Conservation (phyloP, 1,139 yeast species). For the Casaregolazyma suthepensis region DNA sequence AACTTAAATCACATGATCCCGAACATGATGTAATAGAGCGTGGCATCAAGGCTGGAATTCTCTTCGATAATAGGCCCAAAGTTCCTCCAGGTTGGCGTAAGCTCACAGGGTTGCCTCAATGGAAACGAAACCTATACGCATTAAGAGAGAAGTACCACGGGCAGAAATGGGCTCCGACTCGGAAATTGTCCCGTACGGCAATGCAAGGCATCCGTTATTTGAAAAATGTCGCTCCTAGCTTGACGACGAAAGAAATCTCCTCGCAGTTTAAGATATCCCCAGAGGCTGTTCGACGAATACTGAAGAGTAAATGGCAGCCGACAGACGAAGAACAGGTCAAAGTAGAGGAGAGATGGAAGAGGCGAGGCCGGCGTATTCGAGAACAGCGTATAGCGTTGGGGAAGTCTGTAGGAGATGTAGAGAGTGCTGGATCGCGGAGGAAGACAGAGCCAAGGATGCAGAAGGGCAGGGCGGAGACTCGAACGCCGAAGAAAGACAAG, state of each 20-base stretch:
- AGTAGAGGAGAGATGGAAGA: constrained; percentile 45
- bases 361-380: constrained; percentile 37
- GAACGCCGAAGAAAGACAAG: not conserved
- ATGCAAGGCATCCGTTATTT: constrained; percentile 60
- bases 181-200: constrained; percentile 60
- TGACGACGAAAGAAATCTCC: constrained; percentile 57
- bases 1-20: constrained; percentile 2
- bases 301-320: constrained; percentile 75
- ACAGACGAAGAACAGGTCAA: constrained; percentile 43
- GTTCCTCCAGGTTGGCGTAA: constrained; percentile 43
- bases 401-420: not conserved
- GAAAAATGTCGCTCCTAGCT: constrained; percentile 48
- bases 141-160: constrained; percentile 53
- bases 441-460: not conserved
- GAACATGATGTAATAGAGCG: not conserved
- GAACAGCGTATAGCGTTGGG: constrained; percentile 9
- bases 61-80: constrained; percentile 15
- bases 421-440: not conserved
- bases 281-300: constrained; percentile 73
- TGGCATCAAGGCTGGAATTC: constrained; percentile 13
- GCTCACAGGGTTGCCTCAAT: constrained; percentile 41
- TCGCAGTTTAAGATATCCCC: constrained; percentile 67
- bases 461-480: not conserved
- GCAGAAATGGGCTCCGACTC: constrained; percentile 62
- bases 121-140: constrained; percentile 65